Evolutionary conservation across 441 rosid species (phyloP).

Genomic region (Gossypium schwendimanii): DNA sequence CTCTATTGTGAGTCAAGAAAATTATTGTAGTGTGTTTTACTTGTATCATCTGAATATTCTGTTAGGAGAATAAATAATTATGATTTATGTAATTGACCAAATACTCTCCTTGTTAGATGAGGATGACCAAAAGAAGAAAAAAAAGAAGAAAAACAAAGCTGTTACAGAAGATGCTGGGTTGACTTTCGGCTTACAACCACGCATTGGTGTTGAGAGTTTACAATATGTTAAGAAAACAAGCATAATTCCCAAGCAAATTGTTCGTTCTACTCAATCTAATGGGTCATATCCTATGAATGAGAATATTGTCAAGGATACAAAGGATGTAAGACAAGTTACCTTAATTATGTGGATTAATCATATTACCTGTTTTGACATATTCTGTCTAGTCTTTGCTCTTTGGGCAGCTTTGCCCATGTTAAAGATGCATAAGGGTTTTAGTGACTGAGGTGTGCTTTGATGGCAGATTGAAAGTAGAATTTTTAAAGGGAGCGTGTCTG

Average conservation of each 20-base stretch:
- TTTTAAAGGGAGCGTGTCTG: constrained; percentile 36
- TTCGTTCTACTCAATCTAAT: constrained; percentile 32
- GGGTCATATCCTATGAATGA: constrained; percentile 40
- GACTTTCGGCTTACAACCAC: constrained; percentile 36
- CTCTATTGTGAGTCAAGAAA: neutral
- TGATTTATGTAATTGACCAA: neutral
- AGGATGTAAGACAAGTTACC: constrained; percentile 39
- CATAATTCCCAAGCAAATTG: constrained; percentile 32
- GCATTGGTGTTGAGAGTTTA: constrained; percentile 34
- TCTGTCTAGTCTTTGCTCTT: neutral
- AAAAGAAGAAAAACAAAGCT: constrained; percentile 63
- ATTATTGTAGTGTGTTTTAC: neutral
- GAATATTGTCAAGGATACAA: constrained; percentile 38
- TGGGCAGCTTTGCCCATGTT: neutral
- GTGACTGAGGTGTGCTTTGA: constrained; percentile 18
- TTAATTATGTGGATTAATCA: neutral
- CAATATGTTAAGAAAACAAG: constrained; percentile 52
- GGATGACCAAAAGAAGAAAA: constrained; percentile 68
- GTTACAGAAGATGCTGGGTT: constrained; percentile 34
- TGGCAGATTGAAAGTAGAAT: constrained; percentile 58
- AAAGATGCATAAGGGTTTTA: constrained; percentile 1
- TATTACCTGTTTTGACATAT: neutral
- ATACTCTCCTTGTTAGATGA: constrained; percentile 45
- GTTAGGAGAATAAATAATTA: constrained; percentile 1
- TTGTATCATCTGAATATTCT: neutral